Evolutionary conservation across 495 filamentous ascomycete species (phyloP).

Genomic region (Diplogelasinospora grovesii): DNA sequence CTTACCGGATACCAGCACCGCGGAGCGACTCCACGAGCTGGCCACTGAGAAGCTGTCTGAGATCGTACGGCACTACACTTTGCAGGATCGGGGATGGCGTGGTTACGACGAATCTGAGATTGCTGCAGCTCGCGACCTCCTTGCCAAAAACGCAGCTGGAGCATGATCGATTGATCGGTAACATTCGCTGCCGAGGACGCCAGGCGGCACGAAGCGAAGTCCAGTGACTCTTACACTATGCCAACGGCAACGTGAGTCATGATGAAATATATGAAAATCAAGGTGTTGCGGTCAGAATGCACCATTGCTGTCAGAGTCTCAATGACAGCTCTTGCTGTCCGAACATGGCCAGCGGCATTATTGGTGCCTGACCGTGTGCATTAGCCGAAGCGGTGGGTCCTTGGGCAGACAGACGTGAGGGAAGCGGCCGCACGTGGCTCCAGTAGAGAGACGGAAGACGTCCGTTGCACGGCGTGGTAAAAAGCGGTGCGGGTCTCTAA

Average conservation of each 20-base stretch:
- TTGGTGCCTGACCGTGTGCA: constrained; percentile 18
- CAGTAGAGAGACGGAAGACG: constrained; percentile 17
- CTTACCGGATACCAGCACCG: constrained; percentile 42
- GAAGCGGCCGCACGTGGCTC: constrained; percentile 27
- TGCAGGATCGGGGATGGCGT: constrained; percentile 58
- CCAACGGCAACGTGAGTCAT: constrained; percentile 21
- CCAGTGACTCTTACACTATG: constrained; percentile 23
- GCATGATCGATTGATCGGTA: constrained; percentile 26
- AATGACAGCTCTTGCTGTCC: too few relatives aligned
- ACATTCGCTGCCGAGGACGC: constrained; percentile 7
- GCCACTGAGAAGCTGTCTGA: constrained; percentile 69
- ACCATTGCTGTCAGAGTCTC: too few relatives aligned
- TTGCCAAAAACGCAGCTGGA: constrained; percentile 41
- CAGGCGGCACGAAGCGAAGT: constrained; percentile 12
- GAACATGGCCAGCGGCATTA: constrained; percentile 9
- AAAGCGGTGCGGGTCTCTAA: constrained; percentile 20
- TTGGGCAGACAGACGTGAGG: constrained; percentile 25
- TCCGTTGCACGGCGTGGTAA: constrained; percentile 10
- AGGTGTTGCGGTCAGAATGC: too few relatives aligned
- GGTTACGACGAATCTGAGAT: constrained; percentile 71
- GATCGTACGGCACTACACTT: constrained; percentile 58
- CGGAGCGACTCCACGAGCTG: constrained; percentile 62
- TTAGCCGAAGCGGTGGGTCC: constrained; percentile 26
- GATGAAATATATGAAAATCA: too few relatives aligned
- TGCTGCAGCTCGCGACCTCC: constrained; percentile 66